Evolutionary conservation across 23 red algal genomes (phyloP), one percentile per base, ranked within the genome.

Genomic region (Gracilaria domingensis): DNA sequence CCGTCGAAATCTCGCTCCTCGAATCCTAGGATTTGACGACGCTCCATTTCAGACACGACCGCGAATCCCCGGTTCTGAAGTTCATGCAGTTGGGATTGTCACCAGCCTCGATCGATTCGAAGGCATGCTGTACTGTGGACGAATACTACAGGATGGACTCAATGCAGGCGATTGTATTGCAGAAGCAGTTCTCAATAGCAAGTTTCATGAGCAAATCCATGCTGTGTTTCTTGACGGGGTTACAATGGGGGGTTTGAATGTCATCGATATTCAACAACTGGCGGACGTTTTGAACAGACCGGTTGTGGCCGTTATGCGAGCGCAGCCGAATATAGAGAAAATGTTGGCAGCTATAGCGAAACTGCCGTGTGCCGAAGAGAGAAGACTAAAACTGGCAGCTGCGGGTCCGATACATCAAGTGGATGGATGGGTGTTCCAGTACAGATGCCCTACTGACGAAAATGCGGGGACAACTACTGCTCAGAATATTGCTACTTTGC

Each of bases 141-240:
- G 26, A 38, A 89, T 89, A 38, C 51, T 60, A 2, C 85, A 89
- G 56, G 85, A 89, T 71, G 85, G 85, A 24, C 39, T 79, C 23
- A 89, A 89, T 66, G 85, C 85, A 8, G 71, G 74, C 11, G 40
- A 51, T 45, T 69, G 85, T 20, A 13, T 89, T 16, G 39, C 70
- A 24, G 60, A 89, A 21, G 30, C 74, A 32, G 55, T 89, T 33
- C 51, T 18, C 47, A 57, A 89, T 4, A 89, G 85, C 74, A 89
- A 89, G 36, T 89, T 89, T 89, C 85, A 89, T 53, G 67, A 89
- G 12, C 85, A 89, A 89, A 80, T 89, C 49, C 85, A 89, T 59
- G 85, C 85, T 12, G 71, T 89, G 4, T 80, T 89, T 25, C 59
- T 90, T 24, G 87, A 90, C 48, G 87, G 73, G 23, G 55, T 90